Conservation (phyloP, 208 protist species). For the Trypanosoma brucei region DNA sequence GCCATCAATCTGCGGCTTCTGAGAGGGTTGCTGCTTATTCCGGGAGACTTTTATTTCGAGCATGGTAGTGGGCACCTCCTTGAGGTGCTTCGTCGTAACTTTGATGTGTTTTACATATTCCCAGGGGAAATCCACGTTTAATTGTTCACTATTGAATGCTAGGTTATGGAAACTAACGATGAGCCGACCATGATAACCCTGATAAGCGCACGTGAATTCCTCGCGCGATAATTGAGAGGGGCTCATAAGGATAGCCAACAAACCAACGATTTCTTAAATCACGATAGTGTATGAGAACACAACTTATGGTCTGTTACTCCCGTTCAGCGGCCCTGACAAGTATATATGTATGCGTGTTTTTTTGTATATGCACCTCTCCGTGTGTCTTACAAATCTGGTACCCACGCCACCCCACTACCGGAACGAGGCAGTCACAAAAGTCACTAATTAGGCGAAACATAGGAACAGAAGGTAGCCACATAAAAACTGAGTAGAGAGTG, state of each 20-base stretch:
- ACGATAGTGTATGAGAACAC: too few relatives aligned
- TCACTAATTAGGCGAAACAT: too few relatives aligned
- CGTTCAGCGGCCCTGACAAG: too few relatives aligned
- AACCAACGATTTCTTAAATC: too few relatives aligned
- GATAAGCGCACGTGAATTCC: constrained; percentile 53
- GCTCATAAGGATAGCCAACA: not conserved
- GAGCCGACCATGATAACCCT: constrained; percentile 62
- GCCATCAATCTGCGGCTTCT: constrained; percentile 22
- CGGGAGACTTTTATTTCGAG: constrained; percentile 36
- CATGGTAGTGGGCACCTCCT: constrained; percentile 65
- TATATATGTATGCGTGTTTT: not conserved
- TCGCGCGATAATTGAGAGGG: not conserved
- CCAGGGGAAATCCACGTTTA: constrained; percentile 60
- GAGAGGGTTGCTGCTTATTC: constrained; percentile 8
- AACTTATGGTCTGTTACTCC: too few relatives aligned
- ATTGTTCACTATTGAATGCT: constrained; percentile 51
- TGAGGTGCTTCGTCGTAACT: constrained; percentile 69
- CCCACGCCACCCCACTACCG: not conserved
- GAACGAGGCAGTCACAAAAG: too few relatives aligned
- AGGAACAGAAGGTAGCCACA: too few relatives aligned
- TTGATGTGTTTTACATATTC: constrained; percentile 52
- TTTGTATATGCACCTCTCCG: not conserved
- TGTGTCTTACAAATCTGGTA: not conserved
- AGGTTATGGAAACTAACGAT: constrained; percentile 37
- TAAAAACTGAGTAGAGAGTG: too few relatives aligned